Conservation (phyloP, 2,329 filamentous ascomycete species). For the Shiraia sp. region DNA sequence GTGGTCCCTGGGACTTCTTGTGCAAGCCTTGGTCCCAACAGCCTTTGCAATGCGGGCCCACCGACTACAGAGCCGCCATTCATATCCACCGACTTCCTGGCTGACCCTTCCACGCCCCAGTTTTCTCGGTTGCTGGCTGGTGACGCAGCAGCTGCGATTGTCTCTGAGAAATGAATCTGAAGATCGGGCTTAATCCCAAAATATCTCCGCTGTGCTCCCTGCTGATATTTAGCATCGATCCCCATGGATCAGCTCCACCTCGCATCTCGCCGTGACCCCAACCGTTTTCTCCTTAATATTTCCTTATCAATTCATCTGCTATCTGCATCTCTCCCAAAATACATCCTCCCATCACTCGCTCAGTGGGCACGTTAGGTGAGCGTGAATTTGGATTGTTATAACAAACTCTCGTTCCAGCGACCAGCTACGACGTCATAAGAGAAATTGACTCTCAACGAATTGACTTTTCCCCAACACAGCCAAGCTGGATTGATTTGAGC, state of each 20-base stretch:
- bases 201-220: constrained; percentile 11
- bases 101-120: constrained; percentile 20
- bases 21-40: constrained; percentile 19
- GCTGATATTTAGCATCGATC: constrained; percentile 17
- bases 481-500: too few relatives aligned
- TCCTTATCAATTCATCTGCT: neutral
- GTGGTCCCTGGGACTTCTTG: constrained; percentile 1
- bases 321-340: too few relatives aligned
- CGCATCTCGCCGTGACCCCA: constrained; percentile 1
- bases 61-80: constrained; percentile 9
- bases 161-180: constrained; percentile 20
- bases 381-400: too few relatives aligned
- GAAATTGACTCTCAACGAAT: neutral
- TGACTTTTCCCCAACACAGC: too few relatives aligned
- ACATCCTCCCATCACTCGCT: too few relatives aligned
- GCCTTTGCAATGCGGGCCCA: constrained; percentile 14
- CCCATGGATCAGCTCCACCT: constrained; percentile 2
- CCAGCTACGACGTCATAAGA: too few relatives aligned
- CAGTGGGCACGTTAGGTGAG: too few relatives aligned
- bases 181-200: constrained; percentile 24
- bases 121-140: constrained; percentile 17
- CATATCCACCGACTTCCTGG: constrained; percentile 6
- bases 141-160: constrained; percentile 9
- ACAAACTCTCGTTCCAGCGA: too few relatives aligned
- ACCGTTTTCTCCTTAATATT: neutral